Conservation (phyloP, 1,284 basidiomycete genomes). For the Cutaneotrichosporon mucoides region DNA sequence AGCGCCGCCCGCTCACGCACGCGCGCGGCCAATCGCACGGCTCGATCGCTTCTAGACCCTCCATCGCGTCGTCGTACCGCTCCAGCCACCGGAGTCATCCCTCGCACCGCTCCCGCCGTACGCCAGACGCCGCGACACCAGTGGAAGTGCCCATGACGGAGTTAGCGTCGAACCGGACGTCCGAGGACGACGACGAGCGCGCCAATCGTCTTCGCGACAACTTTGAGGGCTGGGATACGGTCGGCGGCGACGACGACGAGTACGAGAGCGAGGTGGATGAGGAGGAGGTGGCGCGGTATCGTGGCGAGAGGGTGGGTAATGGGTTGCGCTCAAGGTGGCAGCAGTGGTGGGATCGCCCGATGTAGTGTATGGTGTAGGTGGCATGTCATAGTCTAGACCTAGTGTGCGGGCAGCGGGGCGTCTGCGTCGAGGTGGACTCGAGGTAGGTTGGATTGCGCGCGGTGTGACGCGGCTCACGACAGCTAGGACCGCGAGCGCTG, state of each 20-base stretch:
- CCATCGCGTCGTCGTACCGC: not conserved
- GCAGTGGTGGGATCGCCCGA: constrained; percentile 12
- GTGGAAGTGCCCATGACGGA: constrained; percentile 2
- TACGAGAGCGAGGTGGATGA: constrained; percentile 15
- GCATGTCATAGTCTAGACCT: too few species aligned
- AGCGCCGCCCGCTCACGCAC: constrained; percentile 14
- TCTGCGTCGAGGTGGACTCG: too few species aligned
- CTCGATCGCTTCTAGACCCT: not conserved
- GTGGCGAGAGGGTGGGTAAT: not conserved
- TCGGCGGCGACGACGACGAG: constrained; percentile 1
- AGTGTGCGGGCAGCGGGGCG: too few species aligned
- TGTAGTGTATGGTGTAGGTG: constrained; percentile 2
- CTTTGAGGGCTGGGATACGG: constrained; percentile 41
- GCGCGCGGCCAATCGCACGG: not conserved
- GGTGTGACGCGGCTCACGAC: too few species aligned
- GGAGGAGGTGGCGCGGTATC: constrained; percentile 12
- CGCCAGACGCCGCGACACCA: not conserved
- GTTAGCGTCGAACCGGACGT: not conserved
- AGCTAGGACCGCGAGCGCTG: too few species aligned
- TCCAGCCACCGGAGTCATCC: not conserved
- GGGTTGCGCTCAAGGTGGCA: constrained; percentile 5
- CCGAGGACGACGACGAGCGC: constrained; percentile 28
- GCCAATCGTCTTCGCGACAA: constrained; percentile 31
- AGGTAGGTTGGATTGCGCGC: too few species aligned
- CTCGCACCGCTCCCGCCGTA: not conserved